Conservation (phyloP, 1,139 yeast genomes). For the Candida sanyaensis region DNA sequence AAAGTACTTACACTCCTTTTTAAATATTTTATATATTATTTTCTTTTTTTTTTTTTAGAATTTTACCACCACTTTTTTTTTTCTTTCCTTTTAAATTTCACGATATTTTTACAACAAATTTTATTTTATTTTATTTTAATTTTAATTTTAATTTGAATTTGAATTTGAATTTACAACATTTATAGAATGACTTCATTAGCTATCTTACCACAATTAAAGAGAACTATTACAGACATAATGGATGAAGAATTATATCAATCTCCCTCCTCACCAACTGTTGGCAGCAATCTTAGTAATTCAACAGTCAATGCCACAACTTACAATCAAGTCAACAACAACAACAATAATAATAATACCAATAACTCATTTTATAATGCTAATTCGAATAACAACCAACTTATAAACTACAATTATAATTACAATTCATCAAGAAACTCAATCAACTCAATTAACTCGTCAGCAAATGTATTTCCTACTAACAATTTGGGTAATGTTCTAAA, state of each 20-base stretch:
- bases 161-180: background rate
- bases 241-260: conserved; percentile 66
- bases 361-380: conserved; percentile 4
- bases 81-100: background rate
- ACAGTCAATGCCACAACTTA: background rate
- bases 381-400: conserved; percentile 11
- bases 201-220: conserved; percentile 47
- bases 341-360: background rate
- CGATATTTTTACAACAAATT: background rate
- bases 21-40: too few relatives aligned
- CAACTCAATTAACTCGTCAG: conserved; percentile 21
- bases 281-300: background rate
- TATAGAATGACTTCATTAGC: conserved; percentile 47
- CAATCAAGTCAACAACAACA: background rate
- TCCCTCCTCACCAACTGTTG: conserved; percentile 27
- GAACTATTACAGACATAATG: conserved; percentile 59
- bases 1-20: background rate
- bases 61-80: conserved; percentile 2
- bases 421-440: conserved; percentile 15
- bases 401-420: conserved; percentile 9
- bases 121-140: too few relatives aligned
- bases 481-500: conserved; percentile 29
- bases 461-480: conserved; percentile 15
- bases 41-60: background rate
- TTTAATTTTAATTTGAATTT: too few relatives aligned